Conservation (phyloP, 805 yeast genomes). For the Metschnikowia lunata region DNA sequence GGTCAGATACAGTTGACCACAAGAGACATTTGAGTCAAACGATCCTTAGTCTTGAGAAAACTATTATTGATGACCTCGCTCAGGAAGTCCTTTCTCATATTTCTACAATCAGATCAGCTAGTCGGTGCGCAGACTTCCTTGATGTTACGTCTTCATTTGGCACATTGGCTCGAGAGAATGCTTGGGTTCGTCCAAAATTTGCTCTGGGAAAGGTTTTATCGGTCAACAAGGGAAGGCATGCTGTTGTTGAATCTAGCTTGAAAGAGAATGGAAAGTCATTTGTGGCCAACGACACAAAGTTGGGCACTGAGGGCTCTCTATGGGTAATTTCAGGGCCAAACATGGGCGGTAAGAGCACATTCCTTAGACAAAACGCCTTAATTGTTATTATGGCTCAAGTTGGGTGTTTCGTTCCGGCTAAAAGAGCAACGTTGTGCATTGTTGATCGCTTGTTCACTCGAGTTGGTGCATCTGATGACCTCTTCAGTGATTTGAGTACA, state of each 20-base stretch:
- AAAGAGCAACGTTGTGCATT: slow-evolving; percentile 41
- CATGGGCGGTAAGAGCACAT: slow-evolving; percentile 57
- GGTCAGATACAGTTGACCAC: slow-evolving; percentile 53
- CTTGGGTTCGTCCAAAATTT: slow-evolving; percentile 63
- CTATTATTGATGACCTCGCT: slow-evolving; percentile 48
- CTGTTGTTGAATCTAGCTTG: slow-evolving; percentile 63
- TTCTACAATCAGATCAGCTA: slow-evolving; percentile 44
- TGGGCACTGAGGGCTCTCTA: slow-evolving; percentile 19
- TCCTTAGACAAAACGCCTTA: slow-evolving; percentile 45
- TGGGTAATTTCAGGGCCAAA: slow-evolving; percentile 31
- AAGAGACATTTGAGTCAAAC: slow-evolving; percentile 42
- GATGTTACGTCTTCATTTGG: slow-evolving; percentile 78
- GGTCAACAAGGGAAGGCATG: slow-evolving; percentile 62
- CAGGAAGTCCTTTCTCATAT: slow-evolving; percentile 41
- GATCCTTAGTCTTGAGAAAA: slow-evolving; percentile 53
- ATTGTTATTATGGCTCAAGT: slow-evolving; percentile 48
- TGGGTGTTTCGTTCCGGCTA: slow-evolving; percentile 54
- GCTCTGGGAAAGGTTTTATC: slow-evolving; percentile 42
- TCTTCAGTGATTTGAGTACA: slow-evolving; percentile 37
- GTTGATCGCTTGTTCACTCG: slow-evolving; percentile 47
- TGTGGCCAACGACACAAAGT: slow-evolving; percentile 36
- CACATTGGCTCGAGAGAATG: slow-evolving; percentile 59
- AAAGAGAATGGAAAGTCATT: slow-evolving; percentile 42
- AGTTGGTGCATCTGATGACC: slow-evolving; percentile 35
- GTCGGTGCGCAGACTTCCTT: slow-evolving; percentile 54